Conservation (phyloP, 441 rosid genomes). For the Gossypium gossypioides region DNA sequence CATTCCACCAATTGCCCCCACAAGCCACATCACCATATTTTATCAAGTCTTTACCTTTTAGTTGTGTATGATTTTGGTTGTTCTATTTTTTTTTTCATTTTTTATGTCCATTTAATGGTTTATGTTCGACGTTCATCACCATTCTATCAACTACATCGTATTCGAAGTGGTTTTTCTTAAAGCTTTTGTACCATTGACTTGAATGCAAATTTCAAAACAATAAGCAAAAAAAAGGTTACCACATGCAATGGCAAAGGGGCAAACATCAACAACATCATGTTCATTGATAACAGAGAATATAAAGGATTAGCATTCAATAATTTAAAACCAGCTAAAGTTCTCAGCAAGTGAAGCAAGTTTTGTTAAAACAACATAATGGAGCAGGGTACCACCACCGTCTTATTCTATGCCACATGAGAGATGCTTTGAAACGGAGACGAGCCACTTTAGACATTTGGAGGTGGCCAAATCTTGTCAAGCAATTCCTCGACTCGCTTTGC, state of each 20-base stretch:
- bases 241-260: not conserved
- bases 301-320: not conserved
- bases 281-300: not conserved
- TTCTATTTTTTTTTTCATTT: too few relatives aligned
- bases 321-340: not conserved
- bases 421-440: not conserved
- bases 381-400: constrained; percentile 11
- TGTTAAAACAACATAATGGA: not conserved
- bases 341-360: not conserved
- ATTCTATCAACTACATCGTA: too few relatives aligned
- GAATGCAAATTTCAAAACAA: not conserved
- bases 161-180: too few relatives aligned
- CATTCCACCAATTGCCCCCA: too few relatives aligned
- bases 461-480: constrained; percentile 91
- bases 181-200: not conserved
- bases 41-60: too few relatives aligned
- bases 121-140: too few relatives aligned
- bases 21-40: too few relatives aligned
- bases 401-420: constrained; percentile 20
- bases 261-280: constrained; percentile 2
- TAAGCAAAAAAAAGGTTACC: not conserved
- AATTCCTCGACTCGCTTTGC: constrained; percentile 65
- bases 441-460: constrained; percentile 62
- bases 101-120: too few relatives aligned
- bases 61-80: too few relatives aligned